Percentiles rank a stretch among this genome's conserved stretches.
phyloP scores from a whole-genome alignment of 192 early-diverging fungal genomes.

The Mortierella hygrophila region DNA sequence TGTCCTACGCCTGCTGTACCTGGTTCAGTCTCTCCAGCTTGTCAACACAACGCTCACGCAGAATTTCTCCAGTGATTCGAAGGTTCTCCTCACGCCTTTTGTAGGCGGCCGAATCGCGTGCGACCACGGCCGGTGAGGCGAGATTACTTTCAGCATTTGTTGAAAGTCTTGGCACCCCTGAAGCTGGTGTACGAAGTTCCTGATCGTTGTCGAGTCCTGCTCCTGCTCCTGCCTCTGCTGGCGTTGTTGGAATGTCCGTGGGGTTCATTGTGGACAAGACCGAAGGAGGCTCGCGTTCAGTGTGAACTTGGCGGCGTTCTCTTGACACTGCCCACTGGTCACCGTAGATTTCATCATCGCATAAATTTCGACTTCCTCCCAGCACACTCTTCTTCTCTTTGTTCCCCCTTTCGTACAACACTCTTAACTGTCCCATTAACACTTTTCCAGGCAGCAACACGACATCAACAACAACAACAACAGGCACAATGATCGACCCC shows the following conservation, averaged over 20 bases:
- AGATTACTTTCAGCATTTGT: neutral
- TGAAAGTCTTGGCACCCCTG: neutral
- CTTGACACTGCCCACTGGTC: neutral
- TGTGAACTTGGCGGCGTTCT: neutral
- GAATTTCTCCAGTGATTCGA: constrained; percentile 21
- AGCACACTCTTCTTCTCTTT: neutral
- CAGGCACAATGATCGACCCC: constrained; percentile 47
- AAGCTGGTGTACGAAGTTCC: neutral
- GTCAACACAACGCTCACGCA: constrained; percentile 26
- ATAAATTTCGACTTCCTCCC: neutral
- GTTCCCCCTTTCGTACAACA: neutral
- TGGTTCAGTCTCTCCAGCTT: constrained; percentile 30
- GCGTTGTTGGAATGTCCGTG: neutral
- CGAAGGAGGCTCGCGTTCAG: neutral
- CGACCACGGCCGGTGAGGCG: neutral
- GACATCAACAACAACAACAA: neutral
- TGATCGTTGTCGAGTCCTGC: neutral
- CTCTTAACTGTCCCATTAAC: neutral
- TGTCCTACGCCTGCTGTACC: neutral
- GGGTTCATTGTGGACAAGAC: neutral
- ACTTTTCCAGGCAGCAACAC: neutral
- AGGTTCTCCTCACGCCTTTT: constrained; percentile 26
- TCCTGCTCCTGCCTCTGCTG: neutral
- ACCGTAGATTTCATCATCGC: neutral
- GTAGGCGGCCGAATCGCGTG: constrained; percentile 4